Base-by-base conservation (phyloP, 441 rosid genomes). In the Erysimum cheiri region DNA sequence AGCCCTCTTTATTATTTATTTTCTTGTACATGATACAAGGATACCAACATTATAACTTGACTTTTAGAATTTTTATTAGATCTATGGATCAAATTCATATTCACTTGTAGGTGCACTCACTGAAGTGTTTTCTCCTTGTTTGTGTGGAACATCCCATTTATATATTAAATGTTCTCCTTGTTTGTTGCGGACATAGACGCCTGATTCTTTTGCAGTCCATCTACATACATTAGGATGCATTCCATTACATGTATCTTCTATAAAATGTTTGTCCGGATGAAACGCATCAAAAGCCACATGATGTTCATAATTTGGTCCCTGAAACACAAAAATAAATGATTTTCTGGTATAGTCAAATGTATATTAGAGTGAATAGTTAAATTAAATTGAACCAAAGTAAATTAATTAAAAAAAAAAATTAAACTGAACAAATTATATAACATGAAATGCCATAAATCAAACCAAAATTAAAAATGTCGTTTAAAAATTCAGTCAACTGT, bases 191-290 rank as follows among this genome's bases (percentile, higher is more conserved):
- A 72, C 76, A 48, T 73, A 76, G 0, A 78, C 3, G 11, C 81
- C 80, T 3, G 73, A 76, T 19, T 82, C 72, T 67, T 64, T 56
- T 5, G 73, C 78, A 5, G 17, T 73, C 84, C 82, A 78, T 0
- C 17, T 60, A 65, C 86, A 76, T 28, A 64, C 65, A 28, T 72
- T 64, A 13, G 65, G 76, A 0, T 31, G 1, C 8, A 26, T n/a
- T 7, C 69, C 73, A 10, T 53, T 69, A 43, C 85, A 82, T 0
- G 43, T 35, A 1, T 43, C 24, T 0, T n/a, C 52, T 57, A 67
- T 37, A 31, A 75, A 80, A 28, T 44, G 37, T 13, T 57, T 35
- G 4, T 69, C 52, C 0, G 66, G 32, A 13, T 5, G 24, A 39
- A 72, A 78, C 2, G 55, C 72, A 48, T 49, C 31, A 40, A 73